Evolutionary conservation across 1,284 basidiomycete genomes (phyloP).

Genomic region (Microbotryomycetes sp.): DNA sequence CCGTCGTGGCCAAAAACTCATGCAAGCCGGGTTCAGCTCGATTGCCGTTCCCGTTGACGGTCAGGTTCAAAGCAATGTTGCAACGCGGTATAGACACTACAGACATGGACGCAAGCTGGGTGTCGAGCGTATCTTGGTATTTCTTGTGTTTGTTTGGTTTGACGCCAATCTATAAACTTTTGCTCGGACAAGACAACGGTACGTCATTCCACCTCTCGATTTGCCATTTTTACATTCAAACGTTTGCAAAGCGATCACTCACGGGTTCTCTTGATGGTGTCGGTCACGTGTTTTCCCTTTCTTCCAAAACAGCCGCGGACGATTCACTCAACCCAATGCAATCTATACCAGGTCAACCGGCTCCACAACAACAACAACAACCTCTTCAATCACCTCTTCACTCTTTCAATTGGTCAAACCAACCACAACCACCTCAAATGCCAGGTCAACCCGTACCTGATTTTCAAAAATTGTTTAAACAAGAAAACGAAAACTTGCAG

Average conservation of each 20-base stretch:
- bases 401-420: neutral
- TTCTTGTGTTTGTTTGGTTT: slow-evolving; percentile 98
- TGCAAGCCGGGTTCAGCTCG: slow-evolving; percentile 56
- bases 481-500: slow-evolving; percentile 87
- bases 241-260: slow-evolving; percentile 1
- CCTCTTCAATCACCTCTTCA: neutral
- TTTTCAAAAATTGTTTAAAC: slow-evolving; percentile 79
- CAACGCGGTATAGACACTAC: slow-evolving; percentile 91
- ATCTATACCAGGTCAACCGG: neutral
- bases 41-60: slow-evolving; percentile 90
- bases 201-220: slow-evolving; percentile 38
- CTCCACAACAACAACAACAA: neutral
- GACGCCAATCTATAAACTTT: slow-evolving; percentile 86
- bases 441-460: slow-evolving; percentile 54
- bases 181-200: slow-evolving; percentile 89
- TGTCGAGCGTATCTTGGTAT: slow-evolving; percentile 97
- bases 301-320: slow-evolving; percentile 55
- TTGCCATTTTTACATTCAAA: slow-evolving; percentile 7
- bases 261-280: neutral
- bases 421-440: slow-evolving; percentile 23
- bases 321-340: slow-evolving; percentile 37
- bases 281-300: neutral
- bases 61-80: slow-evolving; percentile 98
- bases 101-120: slow-evolving; percentile 98
- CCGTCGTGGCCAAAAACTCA: neutral